Conservation (phyloP, 1,284 basidiomycete species). For the Phellopilus nigrolimitatus region DNA sequence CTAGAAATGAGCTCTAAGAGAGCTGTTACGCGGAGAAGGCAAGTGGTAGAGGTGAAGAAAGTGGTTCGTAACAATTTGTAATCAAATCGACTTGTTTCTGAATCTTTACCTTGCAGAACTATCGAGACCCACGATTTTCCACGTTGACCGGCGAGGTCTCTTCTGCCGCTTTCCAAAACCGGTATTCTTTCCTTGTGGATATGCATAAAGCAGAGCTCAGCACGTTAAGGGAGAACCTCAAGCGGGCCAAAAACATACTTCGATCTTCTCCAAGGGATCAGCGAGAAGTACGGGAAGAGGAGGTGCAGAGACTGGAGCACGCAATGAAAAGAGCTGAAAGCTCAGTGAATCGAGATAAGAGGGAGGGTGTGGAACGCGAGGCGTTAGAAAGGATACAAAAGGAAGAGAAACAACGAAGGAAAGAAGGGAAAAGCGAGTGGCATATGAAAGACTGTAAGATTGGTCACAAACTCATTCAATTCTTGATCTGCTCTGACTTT, state of each 20-base stretch:
- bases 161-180: constrained; percentile 61
- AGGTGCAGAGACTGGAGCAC: constrained; percentile 71
- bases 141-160: constrained; percentile 72
- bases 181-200: constrained; percentile 77
- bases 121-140: constrained; percentile 89
- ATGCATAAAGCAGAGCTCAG: constrained; percentile 65
- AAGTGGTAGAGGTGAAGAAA: constrained; percentile 70
- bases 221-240: constrained; percentile 62
- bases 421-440: constrained; percentile 79
- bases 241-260: constrained; percentile 66
- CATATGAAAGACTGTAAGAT: constrained; percentile 72
- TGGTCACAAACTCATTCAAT: neutral
- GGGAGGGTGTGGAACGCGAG: constrained; percentile 64
- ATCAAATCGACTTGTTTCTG: neutral
- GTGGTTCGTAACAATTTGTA: constrained; percentile 41
- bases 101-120: constrained; percentile 41
- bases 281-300: constrained; percentile 60
- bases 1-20: constrained; percentile 81
- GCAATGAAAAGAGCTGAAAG: constrained; percentile 79
- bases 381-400: constrained; percentile 56
- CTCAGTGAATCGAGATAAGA: constrained; percentile 68
- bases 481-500: neutral
- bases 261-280: constrained; percentile 59
- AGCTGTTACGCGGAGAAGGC: constrained; percentile 75
- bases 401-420: constrained; percentile 71